phyloP scores from a whole-genome alignment of 1,284 basidiomycete genomes.

The Naganishia sp. region DNA sequence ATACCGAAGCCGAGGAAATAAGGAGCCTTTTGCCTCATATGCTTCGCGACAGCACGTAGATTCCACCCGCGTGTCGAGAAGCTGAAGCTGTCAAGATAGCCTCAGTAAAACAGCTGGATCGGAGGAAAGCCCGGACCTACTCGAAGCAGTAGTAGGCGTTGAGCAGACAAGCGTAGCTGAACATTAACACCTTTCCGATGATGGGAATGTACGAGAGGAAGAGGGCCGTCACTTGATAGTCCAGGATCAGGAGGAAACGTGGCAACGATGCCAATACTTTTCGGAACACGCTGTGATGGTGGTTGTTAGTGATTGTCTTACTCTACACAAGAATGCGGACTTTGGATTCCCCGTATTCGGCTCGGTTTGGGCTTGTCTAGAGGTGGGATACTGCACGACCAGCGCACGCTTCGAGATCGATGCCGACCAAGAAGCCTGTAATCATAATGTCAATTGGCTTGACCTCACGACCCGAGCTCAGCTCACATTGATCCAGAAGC shows the following conservation, averaged over 20 bases:
- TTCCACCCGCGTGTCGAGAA: constrained; percentile 47
- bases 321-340: not conserved
- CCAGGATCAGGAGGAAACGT: constrained; percentile 49
- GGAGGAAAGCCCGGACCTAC: constrained; percentile 37
- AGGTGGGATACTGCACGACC: constrained; percentile 48
- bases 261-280: constrained; percentile 42
- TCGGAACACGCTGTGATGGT: constrained; percentile 32
- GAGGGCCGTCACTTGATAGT: constrained; percentile 51
- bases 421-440: constrained; percentile 48
- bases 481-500: constrained; percentile 53
- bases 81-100: constrained; percentile 40
- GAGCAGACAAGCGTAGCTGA: constrained; percentile 50
- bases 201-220: constrained; percentile 47
- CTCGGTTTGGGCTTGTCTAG: constrained; percentile 20
- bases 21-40: constrained; percentile 27
- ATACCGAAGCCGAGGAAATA: constrained; percentile 52
- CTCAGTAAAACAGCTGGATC: not conserved
- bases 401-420: constrained; percentile 49
- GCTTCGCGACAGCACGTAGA: constrained; percentile 39
- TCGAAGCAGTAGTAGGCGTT: constrained; percentile 54
- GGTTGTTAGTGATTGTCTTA: not conserved
- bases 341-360: constrained; percentile 2
- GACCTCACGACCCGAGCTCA: not conserved
- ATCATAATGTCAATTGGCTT: not conserved
- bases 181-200: constrained; percentile 41